A percentile compares a stretch with the other conserved stretches of the same genome.
Conservation (phyloP, 2,329 filamentous ascomycete genomes). For the Thielaviopsis musarum region DNA sequence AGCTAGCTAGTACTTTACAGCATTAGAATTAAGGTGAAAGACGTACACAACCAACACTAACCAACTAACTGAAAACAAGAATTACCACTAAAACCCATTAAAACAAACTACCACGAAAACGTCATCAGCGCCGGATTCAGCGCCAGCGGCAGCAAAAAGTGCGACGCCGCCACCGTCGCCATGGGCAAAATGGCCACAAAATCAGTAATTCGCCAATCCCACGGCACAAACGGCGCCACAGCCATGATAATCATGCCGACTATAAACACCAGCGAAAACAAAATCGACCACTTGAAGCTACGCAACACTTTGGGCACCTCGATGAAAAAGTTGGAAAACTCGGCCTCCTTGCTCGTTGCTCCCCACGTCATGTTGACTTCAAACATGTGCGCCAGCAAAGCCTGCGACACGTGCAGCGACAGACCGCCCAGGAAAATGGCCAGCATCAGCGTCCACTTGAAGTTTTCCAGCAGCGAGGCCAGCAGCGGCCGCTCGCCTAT, state of each 20-base stretch:
- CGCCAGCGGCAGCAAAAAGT: slow-evolving; percentile 54
- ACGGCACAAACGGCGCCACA: slow-evolving; percentile 44
- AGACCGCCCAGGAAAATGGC: slow-evolving; percentile 72
- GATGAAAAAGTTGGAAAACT: slow-evolving; percentile 70
- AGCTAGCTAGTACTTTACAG: too few species aligned
- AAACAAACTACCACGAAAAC: slow-evolving; percentile 46
- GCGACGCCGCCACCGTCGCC: slow-evolving; percentile 50
- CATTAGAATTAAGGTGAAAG: too few species aligned
- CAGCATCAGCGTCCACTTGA: slow-evolving; percentile 59
- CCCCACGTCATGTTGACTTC: slow-evolving; percentile 78
- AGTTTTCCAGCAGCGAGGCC: slow-evolving; percentile 41
- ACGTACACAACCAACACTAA: too few species aligned
- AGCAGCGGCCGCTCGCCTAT: slow-evolving; percentile 45
- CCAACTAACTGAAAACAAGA: too few species aligned
- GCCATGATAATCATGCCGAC: slow-evolving; percentile 48
- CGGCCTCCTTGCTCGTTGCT: slow-evolving; percentile 66
- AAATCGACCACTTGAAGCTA: slow-evolving; percentile 60
- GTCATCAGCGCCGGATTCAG: slow-evolving; percentile 69
- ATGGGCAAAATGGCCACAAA: slow-evolving; percentile 65
- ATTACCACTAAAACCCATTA: too few species aligned
- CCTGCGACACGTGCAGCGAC: slow-evolving; percentile 65
- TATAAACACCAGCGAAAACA: slow-evolving; percentile 42
- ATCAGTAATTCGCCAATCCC: slow-evolving; percentile 49
- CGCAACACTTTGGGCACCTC: slow-evolving; percentile 65
- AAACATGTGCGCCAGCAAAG: slow-evolving; percentile 67